Percentiles rank a stretch among this genome's conserved stretches.
These are phyloP conservation scores for Rhipidocladum racemiflorum DNA, from an alignment of 176 grass and related monocot genomes.

Conservation along the genomic window DNA sequence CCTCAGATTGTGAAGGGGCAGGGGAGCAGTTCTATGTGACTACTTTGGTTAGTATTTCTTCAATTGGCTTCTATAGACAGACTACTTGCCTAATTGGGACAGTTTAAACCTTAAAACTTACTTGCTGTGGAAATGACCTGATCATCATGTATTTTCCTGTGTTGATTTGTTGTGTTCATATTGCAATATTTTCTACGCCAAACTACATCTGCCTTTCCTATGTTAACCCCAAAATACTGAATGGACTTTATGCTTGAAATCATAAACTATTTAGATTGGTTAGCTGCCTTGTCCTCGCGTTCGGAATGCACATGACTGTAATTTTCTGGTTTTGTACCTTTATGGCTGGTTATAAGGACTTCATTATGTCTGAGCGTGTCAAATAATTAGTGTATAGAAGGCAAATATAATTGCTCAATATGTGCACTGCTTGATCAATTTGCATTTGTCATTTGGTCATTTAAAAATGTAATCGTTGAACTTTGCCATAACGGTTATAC, in stretches of 20 bases:
- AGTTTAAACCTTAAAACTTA: not conserved
- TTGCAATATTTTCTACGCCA: not conserved
- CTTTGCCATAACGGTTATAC: not conserved
- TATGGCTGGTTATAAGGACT: not conserved
- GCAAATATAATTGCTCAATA: constrained; percentile 11
- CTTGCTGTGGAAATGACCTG: constrained; percentile 11
- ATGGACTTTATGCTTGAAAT: not conserved
- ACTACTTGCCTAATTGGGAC: not conserved
- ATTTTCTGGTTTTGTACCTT: not conserved
- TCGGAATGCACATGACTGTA: not conserved
- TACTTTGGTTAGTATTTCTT: constrained; percentile 78
- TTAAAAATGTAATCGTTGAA: not conserved
- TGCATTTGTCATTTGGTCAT: not conserved
- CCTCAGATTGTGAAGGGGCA: constrained; percentile 95
- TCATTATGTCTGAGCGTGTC: not conserved
- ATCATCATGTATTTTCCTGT: constrained; percentile 11
- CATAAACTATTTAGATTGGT: not conserved
- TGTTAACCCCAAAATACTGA: not conserved
- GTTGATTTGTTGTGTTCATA: not conserved
- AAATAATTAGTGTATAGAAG: constrained; percentile 11
- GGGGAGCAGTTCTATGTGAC: constrained; percentile 97
- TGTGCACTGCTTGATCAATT: not conserved
- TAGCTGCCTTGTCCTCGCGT: not conserved
- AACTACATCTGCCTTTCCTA: not conserved
- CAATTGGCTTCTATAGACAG: constrained; percentile 25